These are phyloP conservation scores for Sutorius australiensis DNA, from an alignment of 768 basidiomycete genomes.

Conservation along the genomic window DNA sequence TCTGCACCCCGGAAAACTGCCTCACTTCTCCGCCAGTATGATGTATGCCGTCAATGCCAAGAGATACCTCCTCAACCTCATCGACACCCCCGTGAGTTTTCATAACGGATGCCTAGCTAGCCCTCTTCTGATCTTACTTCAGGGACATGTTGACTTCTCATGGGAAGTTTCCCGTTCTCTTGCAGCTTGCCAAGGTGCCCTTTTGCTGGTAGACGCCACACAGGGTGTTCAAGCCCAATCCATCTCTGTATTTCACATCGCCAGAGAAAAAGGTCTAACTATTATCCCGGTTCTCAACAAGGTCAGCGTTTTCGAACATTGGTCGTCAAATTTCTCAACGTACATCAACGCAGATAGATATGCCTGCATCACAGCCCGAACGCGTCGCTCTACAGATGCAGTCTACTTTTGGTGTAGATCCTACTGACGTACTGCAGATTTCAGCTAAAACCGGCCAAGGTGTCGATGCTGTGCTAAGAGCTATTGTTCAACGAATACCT, in stretches of 20 bases:
- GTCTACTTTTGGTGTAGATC: constrained; percentile 77
- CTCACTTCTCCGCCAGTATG: constrained; percentile 54
- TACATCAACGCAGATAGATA: constrained; percentile 64
- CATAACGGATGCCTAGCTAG: no score
- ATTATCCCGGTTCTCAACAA: constrained; percentile 95
- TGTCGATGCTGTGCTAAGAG: constrained; percentile 70
- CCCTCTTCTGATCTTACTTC: constrained; percentile 1
- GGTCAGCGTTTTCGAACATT: constrained; percentile 36
- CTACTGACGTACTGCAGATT: constrained; percentile 68
- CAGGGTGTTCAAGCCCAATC: constrained; percentile 98
- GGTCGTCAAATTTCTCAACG: background rate
- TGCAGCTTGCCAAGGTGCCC: constrained; percentile 89
- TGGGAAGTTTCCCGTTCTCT: constrained; percentile 95
- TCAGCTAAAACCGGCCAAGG: constrained; percentile 93
- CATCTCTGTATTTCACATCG: constrained; percentile 89
- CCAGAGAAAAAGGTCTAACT: constrained; percentile 71
- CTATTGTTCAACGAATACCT: constrained; percentile 82
- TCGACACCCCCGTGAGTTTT: constrained; percentile 82
- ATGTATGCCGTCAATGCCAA: constrained; percentile 54
- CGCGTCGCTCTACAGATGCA: constrained; percentile 78
- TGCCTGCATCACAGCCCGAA: constrained; percentile 84
- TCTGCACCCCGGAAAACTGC: background rate
- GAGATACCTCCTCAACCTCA: constrained; percentile 81
- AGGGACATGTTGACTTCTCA: constrained; percentile 97
- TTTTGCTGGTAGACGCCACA: constrained; percentile 87